Conservation (phyloP, 257 asterid species). For the Solanum medicagineum region DNA sequence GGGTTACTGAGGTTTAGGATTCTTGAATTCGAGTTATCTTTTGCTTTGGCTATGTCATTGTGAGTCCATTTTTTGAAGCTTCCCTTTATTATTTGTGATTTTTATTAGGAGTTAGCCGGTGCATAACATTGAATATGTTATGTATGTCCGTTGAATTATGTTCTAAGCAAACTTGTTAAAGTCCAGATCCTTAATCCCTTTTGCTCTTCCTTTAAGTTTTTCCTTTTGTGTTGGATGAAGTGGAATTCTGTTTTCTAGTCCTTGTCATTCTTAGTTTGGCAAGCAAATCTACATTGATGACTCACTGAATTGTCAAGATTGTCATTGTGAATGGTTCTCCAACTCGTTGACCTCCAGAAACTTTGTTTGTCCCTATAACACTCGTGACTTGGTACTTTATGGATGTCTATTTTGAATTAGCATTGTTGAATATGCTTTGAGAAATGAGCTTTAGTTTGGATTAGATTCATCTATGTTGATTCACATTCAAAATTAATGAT, state of each 20-base stretch:
- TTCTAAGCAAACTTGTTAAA: background rate
- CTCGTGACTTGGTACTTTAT: background rate
- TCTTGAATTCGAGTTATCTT: conserved; percentile 40
- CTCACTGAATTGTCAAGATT: background rate
- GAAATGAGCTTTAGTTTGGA: background rate
- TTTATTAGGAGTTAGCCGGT: background rate
- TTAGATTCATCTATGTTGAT: background rate
- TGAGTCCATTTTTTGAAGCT: conserved; percentile 7
- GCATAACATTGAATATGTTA: background rate
- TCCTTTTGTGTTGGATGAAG: background rate
- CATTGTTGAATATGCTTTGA: background rate
- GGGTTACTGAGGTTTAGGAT: background rate
- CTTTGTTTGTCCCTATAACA: background rate
- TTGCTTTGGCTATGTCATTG: conserved; percentile 11
- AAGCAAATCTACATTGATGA: background rate
- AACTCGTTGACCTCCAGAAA: background rate
- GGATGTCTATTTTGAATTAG: background rate
- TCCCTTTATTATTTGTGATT: background rate
- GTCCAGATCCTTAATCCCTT: background rate
- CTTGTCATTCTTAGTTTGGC: background rate
- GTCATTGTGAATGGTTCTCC: background rate
- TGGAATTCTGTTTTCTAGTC: background rate
- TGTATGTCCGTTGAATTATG: background rate
- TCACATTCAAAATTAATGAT: background rate
- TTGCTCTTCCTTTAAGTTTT: background rate